Conservation (phyloP, 1,284 basidiomycete genomes). For the Pisolithus thermaeus region DNA sequence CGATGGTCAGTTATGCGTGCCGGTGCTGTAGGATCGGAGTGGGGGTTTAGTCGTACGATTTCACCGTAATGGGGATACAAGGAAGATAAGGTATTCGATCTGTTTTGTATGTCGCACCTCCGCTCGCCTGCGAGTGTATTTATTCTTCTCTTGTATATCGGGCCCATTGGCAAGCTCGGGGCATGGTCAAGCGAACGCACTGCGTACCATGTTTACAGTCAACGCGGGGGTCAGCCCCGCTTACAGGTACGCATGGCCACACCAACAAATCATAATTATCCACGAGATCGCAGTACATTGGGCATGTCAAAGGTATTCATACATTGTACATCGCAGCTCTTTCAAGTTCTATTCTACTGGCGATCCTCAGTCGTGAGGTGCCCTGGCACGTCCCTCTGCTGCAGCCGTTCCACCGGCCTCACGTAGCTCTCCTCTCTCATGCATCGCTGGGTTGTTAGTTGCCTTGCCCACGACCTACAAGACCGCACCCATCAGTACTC, state of each 20-base stretch:
- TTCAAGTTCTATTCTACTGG: neutral
- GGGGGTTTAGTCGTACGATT: neutral
- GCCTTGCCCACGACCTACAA: slow-evolving; percentile 45
- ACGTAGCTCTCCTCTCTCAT: slow-evolving; percentile 52
- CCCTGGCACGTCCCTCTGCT: slow-evolving; percentile 35
- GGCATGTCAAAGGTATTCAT: neutral
- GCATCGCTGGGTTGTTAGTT: slow-evolving; percentile 41
- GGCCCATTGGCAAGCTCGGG: too few relatives aligned
- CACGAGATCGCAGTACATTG: neutral
- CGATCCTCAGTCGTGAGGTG: slow-evolving; percentile 34
- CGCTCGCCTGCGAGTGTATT: neutral
- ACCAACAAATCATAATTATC: too few relatives aligned
- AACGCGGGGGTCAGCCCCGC: too few relatives aligned
- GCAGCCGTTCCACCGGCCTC: slow-evolving; percentile 49
- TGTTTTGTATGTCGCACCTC: neutral
- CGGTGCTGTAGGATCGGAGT: neutral
- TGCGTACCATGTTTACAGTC: neutral
- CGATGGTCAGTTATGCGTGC: too few relatives aligned
- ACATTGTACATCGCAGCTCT: neutral
- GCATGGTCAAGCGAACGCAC: neutral
- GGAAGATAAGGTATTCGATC: neutral
- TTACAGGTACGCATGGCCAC: too few relatives aligned
- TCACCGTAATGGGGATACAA: neutral
- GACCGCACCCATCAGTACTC: neutral
- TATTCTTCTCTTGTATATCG: neutral